These are phyloP conservation scores for Fusarium veterinarium DNA, from an alignment of 2,329 filamentous ascomycete species.

Conservation along the genomic window DNA sequence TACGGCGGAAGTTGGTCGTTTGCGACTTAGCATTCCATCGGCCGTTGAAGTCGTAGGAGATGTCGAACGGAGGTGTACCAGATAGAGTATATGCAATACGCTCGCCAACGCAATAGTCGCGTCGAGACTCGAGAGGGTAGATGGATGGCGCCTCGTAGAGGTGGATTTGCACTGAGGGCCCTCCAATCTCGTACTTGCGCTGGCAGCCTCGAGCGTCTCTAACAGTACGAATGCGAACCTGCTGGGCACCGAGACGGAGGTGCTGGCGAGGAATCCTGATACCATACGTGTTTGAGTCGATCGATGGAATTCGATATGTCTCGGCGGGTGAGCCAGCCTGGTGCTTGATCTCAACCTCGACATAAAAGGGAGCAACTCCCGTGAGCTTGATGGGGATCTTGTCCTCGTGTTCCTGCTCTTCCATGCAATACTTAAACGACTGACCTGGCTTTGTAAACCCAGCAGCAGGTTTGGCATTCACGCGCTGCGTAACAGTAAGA, in stretches of 20 bases:
- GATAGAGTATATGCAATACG: conserved; percentile 92
- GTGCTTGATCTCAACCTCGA: conserved; percentile 95
- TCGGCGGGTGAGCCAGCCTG: conserved; percentile 84
- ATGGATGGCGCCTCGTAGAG: conserved; percentile 95
- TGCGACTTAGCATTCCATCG: conserved; percentile 82
- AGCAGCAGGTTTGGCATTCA: conserved; percentile 85
- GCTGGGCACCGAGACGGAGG: conserved; percentile 88
- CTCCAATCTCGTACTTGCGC: conserved; percentile 76
- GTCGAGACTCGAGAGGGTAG: conserved; percentile 83
- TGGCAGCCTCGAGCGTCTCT: conserved; percentile 89
- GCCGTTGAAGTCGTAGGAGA: conserved; percentile 90
- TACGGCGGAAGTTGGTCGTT: conserved; percentile 88
- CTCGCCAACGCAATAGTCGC: conserved; percentile 95
- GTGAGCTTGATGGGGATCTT: conserved; percentile 87
- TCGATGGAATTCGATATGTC: conserved; percentile 82
- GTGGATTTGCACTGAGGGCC: conserved; percentile 86
- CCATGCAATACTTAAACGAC: conserved; percentile 94
- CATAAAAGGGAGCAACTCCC: conserved; percentile 85
- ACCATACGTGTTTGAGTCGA: conserved; percentile 78
- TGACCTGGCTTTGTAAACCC: conserved; percentile 87
- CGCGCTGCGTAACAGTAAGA: conserved; percentile 80
- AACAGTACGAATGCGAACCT: conserved; percentile 89
- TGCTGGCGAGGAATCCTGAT: conserved; percentile 87
- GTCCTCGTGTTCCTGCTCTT: conserved; percentile 84
- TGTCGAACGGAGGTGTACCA: conserved; percentile 90